phyloP scores from a whole-genome alignment of 2,329 filamentous ascomycete genomes.

The Diatrype stigma region DNA sequence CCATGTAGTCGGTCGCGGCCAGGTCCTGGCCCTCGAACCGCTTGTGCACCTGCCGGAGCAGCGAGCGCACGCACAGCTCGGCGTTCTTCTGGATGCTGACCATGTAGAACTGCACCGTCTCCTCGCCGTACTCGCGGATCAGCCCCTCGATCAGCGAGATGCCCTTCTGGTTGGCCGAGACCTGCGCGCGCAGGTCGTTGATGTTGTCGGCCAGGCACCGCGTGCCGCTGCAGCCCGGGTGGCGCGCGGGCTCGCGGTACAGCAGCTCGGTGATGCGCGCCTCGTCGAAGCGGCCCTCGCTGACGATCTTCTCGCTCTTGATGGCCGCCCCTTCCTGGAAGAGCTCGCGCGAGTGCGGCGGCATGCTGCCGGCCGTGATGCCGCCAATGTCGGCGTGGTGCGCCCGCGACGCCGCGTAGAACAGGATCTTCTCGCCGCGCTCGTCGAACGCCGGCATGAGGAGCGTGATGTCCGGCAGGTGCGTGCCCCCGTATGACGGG shows the following conservation, averaged over 20 bases:
- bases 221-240: slow-evolving; percentile 68
- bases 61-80: slow-evolving; percentile 62
- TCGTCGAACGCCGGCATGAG: slow-evolving; percentile 72
- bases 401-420: slow-evolving; percentile 76
- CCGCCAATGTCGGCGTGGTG: slow-evolving; percentile 81
- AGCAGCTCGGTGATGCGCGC: slow-evolving; percentile 65
- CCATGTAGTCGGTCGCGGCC: slow-evolving; percentile 70
- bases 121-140: slow-evolving; percentile 69
- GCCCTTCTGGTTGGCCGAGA: slow-evolving; percentile 74
- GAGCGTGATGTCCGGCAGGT: slow-evolving; percentile 78
- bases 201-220: slow-evolving; percentile 71
- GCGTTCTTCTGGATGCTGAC: slow-evolving; percentile 70
- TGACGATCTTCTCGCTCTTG: slow-evolving; percentile 63
- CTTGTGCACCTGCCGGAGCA: slow-evolving; percentile 64
- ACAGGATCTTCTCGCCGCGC: slow-evolving; percentile 65
- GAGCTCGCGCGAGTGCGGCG: slow-evolving; percentile 58
- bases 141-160: slow-evolving; percentile 68
- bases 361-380: slow-evolving; percentile 72
- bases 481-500: slow-evolving; percentile 78
- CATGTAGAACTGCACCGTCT: slow-evolving; percentile 77
- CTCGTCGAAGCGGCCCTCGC: slow-evolving; percentile 71
- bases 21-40: slow-evolving; percentile 65
- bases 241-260: slow-evolving; percentile 64
- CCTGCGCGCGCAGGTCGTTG: slow-evolving; percentile 75
- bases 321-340: slow-evolving; percentile 56